Base-by-base conservation (phyloP, 2,329 filamentous ascomycete species). In the Fusarium acutatum region DNA sequence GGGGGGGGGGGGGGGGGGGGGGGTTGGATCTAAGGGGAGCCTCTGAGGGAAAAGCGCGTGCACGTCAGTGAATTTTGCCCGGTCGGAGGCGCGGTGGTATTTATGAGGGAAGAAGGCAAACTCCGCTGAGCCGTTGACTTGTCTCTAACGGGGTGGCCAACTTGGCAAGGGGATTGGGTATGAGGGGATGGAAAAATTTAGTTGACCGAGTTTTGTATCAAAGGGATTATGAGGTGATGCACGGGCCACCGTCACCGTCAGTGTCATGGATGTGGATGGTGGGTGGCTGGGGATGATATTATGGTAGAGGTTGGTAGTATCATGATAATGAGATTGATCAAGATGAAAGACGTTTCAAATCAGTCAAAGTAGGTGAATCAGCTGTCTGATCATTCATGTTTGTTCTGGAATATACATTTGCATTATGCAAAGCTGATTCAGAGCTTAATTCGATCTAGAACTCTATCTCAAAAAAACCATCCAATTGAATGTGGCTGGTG, bases 1-100 rank as follows among this genome's bases (percentile, higher is more conserved):
- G n/a, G n/a, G 52, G 61, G 54, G 50, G 60, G 57, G 50, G 69
- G 74, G 63, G 66, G 65, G 40, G 68, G 69, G 72, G 73, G 73
- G 75, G 73, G 72, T 77, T 63, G 73, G 69, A 64, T 71, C 76
- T 80, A 81, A 79, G 79, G 79, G 64, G 47, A 69, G 66, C 81
- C 82, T 82, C 80, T 78, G 81, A 83, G 79, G 75, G 81, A 81
- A 84, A 84, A 84, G 82, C 82, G 83, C 83, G 83, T 84, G 82
- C 82, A 84, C 82, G 82, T 84, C 83, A 83, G 81, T 84, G 76
- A 80, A 80, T 79, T 83, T 82, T 81, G 78, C 74, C 81, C 79
- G 82, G 81, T 81, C 78, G 83, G 83, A 83, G 82, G 83, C 82
- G 82, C 82, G 77, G 80, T 83, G 81, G 81, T 84, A 84, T 84